phyloP scores from a whole-genome alignment of 345 rosid genomes.

The Eucalyptus erythrocorys region DNA sequence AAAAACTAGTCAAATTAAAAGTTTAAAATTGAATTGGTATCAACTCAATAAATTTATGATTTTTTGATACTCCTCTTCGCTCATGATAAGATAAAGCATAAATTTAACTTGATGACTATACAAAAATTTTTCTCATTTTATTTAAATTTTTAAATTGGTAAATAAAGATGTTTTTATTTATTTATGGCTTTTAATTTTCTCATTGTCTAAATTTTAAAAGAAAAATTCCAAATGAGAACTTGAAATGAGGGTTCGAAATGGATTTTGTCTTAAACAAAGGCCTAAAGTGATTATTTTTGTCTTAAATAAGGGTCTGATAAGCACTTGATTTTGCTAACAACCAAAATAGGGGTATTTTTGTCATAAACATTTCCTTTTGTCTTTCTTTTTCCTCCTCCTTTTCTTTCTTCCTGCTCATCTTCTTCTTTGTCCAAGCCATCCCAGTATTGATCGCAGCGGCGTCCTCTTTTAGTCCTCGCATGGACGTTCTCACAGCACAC shows the following conservation, averaged over 20 bases:
- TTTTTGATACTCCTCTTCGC: rapidly evolving
- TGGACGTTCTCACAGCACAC: conserved; percentile 31
- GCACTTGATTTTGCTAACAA: rapidly evolving
- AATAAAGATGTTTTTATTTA: too few relatives aligned
- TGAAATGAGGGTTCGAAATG: too few relatives aligned
- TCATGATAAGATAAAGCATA: too few relatives aligned
- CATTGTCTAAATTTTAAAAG: too few relatives aligned
- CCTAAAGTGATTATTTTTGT: too few relatives aligned
- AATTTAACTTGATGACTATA: too few relatives aligned
- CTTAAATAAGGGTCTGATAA: rapidly evolving
- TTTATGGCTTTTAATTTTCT: too few relatives aligned
- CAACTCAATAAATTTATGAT: too few relatives aligned
- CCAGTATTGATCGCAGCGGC: not conserved
- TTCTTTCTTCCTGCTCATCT: not conserved
- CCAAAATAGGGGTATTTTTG: not conserved
- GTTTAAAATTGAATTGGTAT: too few relatives aligned
- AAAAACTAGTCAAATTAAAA: too few relatives aligned
- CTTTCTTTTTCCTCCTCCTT: not conserved
- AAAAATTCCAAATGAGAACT: rapidly evolving
- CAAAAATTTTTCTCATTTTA: rapidly evolving
- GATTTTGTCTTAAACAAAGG: rapidly evolving
- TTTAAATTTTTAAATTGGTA: too few relatives aligned
- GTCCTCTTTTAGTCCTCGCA: conserved; percentile 27
- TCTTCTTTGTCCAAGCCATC: not conserved
- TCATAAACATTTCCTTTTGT: too few relatives aligned